phyloP scores from a whole-genome alignment of 257 asterid genomes.

The Penstemon davidsonii region DNA sequence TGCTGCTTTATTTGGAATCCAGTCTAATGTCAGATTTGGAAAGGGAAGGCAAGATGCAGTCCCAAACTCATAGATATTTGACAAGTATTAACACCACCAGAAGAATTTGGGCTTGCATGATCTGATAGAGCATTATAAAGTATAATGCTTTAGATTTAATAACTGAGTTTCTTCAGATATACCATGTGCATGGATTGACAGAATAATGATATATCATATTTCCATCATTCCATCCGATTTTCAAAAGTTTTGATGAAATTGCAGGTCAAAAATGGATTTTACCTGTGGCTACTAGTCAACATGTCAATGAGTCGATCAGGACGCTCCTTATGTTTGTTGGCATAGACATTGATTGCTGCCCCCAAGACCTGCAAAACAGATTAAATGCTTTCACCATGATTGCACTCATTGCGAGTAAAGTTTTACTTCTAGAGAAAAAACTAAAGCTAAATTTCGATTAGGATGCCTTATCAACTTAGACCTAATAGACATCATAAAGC shows the following conservation, averaged over 20 bases:
- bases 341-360: constrained; percentile 94
- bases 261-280: constrained; percentile 1
- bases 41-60: constrained; percentile 3
- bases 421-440: constrained; percentile 8
- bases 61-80: constrained; percentile 12
- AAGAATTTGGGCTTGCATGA: background rate
- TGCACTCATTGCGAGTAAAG: constrained; percentile 16
- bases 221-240: constrained; percentile 6
- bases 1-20: background rate
- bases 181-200: constrained; percentile 10
- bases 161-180: constrained; percentile 4
- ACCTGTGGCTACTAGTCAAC: constrained; percentile 97
- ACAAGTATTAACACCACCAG: constrained; percentile 7
- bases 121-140: constrained; percentile 7
- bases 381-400: background rate
- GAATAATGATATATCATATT: constrained; percentile 9
- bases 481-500: constrained; percentile 13
- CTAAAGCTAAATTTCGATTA: background rate
- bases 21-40: background rate
- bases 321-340: constrained; percentile 95
- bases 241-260: background rate
- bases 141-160: background rate
- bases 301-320: constrained; percentile 99
- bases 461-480: background rate
- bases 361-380: constrained; percentile 73